A percentile compares a stretch with the other conserved stretches of the same genome.
phyloP scores from a whole-genome alignment of 768 basidiomycete genomes.

The Xerocomus brunneocitrinus region DNA sequence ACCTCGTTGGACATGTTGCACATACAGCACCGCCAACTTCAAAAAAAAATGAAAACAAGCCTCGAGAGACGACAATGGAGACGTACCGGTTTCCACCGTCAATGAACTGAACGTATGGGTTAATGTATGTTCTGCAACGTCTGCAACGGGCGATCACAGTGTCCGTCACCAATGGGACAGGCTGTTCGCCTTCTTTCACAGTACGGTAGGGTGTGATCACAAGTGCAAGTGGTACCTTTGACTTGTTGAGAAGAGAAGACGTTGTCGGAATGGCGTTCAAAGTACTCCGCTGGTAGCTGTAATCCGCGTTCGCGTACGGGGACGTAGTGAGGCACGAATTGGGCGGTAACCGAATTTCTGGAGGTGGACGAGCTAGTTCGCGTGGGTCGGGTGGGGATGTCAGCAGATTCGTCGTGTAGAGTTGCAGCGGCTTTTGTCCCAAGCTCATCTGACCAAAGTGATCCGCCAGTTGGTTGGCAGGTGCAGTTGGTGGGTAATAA shows the following conservation, averaged over 20 bases:
- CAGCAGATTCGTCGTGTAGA: conserved; percentile 88
- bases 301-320: conserved; percentile 78
- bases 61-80: neutral
- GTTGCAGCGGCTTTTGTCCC: conserved; percentile 70
- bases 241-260: conserved; percentile 79
- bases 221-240: conserved; percentile 85
- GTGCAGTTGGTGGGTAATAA: conserved; percentile 35
- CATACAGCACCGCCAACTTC: conserved; percentile 97
- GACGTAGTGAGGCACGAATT: conserved; percentile 76
- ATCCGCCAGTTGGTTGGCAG: conserved; percentile 62
- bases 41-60: conserved; percentile 4
- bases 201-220: conserved; percentile 89
- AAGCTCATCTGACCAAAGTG: conserved; percentile 92
- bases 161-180: conserved; percentile 87
- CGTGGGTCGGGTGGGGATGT: conserved; percentile 89
- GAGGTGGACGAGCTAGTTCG: conserved; percentile 76
- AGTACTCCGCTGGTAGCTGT: conserved; percentile 88
- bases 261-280: conserved; percentile 92
- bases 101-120: conserved; percentile 96
- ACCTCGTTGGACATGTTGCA: conserved; percentile 98
- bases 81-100: conserved; percentile 88
- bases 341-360: conserved; percentile 85
- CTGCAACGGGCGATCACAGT: conserved; percentile 95
- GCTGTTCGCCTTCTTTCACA: conserved; percentile 74
- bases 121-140: conserved; percentile 94